Evolutionary conservation across 768 basidiomycete genomes (phyloP), one percentile per base, ranked within the genome.

Genomic region (Tremella fuciformis): DNA sequence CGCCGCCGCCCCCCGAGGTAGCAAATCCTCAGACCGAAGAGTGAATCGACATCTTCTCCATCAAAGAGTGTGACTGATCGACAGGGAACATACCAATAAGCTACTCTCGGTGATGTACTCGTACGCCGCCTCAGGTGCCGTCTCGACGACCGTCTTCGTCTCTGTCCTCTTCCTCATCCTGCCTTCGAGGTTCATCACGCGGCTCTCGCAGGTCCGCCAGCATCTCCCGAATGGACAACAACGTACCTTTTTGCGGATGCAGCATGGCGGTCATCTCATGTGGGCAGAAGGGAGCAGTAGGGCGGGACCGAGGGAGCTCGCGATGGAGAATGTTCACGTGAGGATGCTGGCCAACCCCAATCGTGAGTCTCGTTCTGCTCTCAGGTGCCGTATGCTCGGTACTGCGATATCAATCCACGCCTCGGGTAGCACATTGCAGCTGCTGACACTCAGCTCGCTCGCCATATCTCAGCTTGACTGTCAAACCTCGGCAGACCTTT

Each of bases 181-280:
- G 15, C 40, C 62, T 24, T 54, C 47, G 13, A 34, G 62, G 15
- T 54, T 59, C 39, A 51, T 58, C 41, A 59, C 58, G n/a, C 54
- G 53, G 22, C 42, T 63, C 26, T 50, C 54, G 15, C 57, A 55
- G 54, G 50, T 63, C 7, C 62, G 56, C 50, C 49, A 49, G 53
- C 53, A 25, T 13, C 54, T 15, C 15, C 34, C 39, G 15, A 38
- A 39, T 40, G 13, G 24, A 37, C 16, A 22, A 2, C 15, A 25
- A 18, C 56, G 48, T 40, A 56, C 53, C 4, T 55, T 58, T 25
- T 50, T 62, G 18, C 48, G 44, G 29, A 47, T 65, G 50, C 53
- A 38, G 16, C 62, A 59, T 57, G 64, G 51, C 3, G 64, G 64
- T 6, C 56, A 57, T 38, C 13, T 18, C 29, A 57, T 57, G 56